Base-by-base conservation (phyloP, 768 basidiomycete genomes). In the Clavaria fumosa region DNA sequence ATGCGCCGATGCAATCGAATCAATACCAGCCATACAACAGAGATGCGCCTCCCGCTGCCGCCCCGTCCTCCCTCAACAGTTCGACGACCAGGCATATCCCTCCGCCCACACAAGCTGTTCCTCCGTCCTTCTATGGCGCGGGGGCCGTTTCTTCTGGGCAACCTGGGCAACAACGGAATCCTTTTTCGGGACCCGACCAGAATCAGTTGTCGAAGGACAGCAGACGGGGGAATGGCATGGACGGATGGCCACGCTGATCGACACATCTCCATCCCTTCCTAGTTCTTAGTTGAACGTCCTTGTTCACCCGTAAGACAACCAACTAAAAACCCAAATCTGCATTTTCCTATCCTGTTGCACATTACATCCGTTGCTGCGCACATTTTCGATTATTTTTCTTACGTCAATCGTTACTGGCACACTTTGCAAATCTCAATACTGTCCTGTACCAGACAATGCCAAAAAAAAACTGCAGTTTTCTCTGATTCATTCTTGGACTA, bases 1-100 rank as follows among this genome's bases (percentile, higher is more conserved):
- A 75, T 50, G 75, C 75, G 24, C 83, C 85, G 1, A 69, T 89
- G 67, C 85, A 86, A 53, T 78, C 84, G 23, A 84, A 88, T 18
- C 77, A 78, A 46, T 85, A 72, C 54, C 67, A 68, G 44, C 50
- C 67, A 23, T 81, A 81, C 49, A 34, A 11, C 20, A n/a, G n/a
- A n/a, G n/a, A n/a, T n/a, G n/a, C n/a, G n/a, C n/a, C n/a, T n/a
- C 11, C 18, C 6, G 50, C 60, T 37, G 53, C 53, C 27, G 50
- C 59, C 14, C 53, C 56, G 9, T 49, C 64, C 18, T 48, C 54
- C 21, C 53, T 53, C 20, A 43, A 58, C 32, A 51, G 47, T 20
- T 50, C 39, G 44, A 48, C 11, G 42, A 36, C 58, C 19, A 60
- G 69, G 43, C 70, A 69, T 42, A 62, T 69, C 15, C 62, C 63